phyloP scores from a whole-genome alignment of 495 filamentous ascomycete genomes.

The Annulohypoxylon bovei region DNA sequence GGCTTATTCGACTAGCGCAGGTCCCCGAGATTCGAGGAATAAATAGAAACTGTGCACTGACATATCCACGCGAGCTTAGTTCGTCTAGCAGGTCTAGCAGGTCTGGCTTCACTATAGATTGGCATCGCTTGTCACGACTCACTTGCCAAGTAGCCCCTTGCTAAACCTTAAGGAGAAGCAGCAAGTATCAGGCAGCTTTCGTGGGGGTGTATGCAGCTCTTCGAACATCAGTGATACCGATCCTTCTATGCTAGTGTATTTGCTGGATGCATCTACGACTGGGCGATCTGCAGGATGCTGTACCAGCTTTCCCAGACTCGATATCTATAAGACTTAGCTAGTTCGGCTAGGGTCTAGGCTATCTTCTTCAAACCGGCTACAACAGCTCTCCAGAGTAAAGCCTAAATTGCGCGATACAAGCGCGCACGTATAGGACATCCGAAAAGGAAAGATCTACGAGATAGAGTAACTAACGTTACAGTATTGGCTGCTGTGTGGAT shows the following conservation, averaged over 20 bases:
- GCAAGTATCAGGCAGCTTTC: conserved; percentile 20
- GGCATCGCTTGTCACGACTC: conserved; percentile 12
- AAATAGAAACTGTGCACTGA: conserved; percentile 23
- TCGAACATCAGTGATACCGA: conserved; percentile 26
- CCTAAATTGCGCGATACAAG: conserved; percentile 38
- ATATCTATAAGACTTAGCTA: conserved; percentile 17
- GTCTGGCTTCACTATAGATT: conserved; percentile 14
- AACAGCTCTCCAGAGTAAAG: conserved; percentile 10
- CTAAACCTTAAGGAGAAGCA: conserved; percentile 9
- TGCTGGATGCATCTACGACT: conserved; percentile 21
- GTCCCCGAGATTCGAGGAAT: conserved; percentile 43
- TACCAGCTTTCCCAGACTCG: conserved; percentile 16
- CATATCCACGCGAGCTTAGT: conserved; percentile 35
- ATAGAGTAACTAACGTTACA: conserved; percentile 38
- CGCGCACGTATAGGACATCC: not conserved
- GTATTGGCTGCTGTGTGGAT: conserved; percentile 38
- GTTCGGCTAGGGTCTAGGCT: conserved; percentile 27
- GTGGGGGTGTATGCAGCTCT: conserved; percentile 9
- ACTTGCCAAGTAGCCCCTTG: conserved; percentile 18
- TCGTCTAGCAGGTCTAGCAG: not conserved
- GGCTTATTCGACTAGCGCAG: conserved; percentile 36
- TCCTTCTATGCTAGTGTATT: conserved; percentile 11
- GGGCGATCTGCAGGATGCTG: conserved; percentile 18
- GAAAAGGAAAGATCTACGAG: conserved; percentile 37
- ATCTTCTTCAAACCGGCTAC: conserved; percentile 14